Base-by-base conservation (phyloP, 495 filamentous ascomycete species). In the Evansstolkia leycettana region DNA sequence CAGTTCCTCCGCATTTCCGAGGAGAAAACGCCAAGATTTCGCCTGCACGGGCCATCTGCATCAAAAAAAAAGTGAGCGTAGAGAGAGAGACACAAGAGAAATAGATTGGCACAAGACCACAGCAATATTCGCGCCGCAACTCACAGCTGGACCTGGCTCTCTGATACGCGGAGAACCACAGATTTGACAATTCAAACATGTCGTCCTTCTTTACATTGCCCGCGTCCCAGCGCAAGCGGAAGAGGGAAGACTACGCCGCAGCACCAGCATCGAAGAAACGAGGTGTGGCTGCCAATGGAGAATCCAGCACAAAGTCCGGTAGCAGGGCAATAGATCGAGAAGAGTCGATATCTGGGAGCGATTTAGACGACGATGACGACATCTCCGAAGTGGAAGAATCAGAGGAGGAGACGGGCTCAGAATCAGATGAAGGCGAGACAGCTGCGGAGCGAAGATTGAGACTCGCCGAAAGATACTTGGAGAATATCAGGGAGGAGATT, bases 381-480 rank as follows among this genome's bases (percentile, higher is more conserved):
- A 58, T 55, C 8, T 25, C 32, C 3, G 32, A 18, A 11, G 58
- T 61, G 15, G 54, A 41, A 29, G 50, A 54, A 18, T 69, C 67
- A 7, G 65, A 64, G 5, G 60, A 55, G 3, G 65, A 64, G 20
- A 60, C 51, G 35, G 66, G 60, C 27, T 75, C 70, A 5, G 71
- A 61, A 38, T 65, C 65, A 2, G 69, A 74, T 26, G 75, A 75
- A 13, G 69, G 74, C 45, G 92, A 95, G 59, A 96, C 90, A 9
- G 84, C 78, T 2, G 84, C 83, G 38, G 84, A 94, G 48, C 78
- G 83, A 55, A 73, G 90, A 38, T 55, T 94, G 46, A 78, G 88
- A 47, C 73, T 98, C 24, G 90, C 90, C 7, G 85, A 95, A 61
- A 78, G 83, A 43, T 96, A 96, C 55, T 67, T 98, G 30, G 82